These are phyloP conservation scores for Mallotus repandus DNA, from an alignment of 441 rosid species.

Conservation along the genomic window DNA sequence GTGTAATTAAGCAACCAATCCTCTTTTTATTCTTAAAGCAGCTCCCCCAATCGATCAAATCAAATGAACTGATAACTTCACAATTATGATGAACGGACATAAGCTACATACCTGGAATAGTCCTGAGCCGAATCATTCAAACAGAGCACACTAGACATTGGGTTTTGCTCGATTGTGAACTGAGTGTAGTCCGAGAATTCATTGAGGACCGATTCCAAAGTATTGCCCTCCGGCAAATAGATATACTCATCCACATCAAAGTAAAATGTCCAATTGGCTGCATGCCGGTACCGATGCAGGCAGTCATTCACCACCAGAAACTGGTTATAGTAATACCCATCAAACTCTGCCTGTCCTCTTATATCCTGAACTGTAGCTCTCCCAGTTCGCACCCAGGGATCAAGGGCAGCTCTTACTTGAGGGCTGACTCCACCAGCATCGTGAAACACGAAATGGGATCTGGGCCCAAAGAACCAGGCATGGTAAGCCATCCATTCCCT, in stretches of 20 bases:
- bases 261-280: slow-evolving; percentile 77
- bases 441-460: slow-evolving; percentile 66
- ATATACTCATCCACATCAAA: slow-evolving; percentile 86
- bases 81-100: too few relatives aligned
- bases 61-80: too few relatives aligned
- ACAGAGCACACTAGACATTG: slow-evolving; percentile 74
- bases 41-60: too few relatives aligned
- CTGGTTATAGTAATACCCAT: slow-evolving; percentile 82
- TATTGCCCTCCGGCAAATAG: slow-evolving; percentile 49
- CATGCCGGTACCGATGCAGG: slow-evolving; percentile 54
- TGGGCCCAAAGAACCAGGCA: slow-evolving; percentile 73
- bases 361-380: slow-evolving; percentile 69
- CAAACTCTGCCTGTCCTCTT: slow-evolving; percentile 54
- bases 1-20: too few relatives aligned
- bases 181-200: slow-evolving; percentile 60
- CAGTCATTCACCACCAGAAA: slow-evolving; percentile 83
- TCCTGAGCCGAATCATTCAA: slow-evolving; percentile 49
- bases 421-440: too few relatives aligned
- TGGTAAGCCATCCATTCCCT: slow-evolving; percentile 93
- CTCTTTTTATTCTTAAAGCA: too few relatives aligned
- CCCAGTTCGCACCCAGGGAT: slow-evolving; percentile 74
- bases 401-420: slow-evolving; percentile 50
- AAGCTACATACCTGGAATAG: slow-evolving; percentile 45
- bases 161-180: slow-evolving; percentile 88
- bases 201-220: slow-evolving; percentile 50